Base-by-base conservation (phyloP, 768 basidiomycete species). In the Hygrocybe coccinea region DNA sequence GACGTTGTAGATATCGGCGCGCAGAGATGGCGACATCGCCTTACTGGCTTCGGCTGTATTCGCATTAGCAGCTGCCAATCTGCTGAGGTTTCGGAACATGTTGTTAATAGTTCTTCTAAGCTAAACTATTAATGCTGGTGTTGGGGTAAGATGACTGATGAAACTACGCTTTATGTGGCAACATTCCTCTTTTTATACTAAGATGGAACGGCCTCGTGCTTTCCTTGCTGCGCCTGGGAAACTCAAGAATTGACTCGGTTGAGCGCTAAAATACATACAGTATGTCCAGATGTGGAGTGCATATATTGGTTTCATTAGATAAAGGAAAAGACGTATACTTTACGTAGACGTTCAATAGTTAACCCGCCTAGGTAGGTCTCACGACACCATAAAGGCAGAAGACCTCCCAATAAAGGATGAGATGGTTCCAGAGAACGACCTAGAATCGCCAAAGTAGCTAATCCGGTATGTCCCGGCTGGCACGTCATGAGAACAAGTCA, bases 391-490 rank as follows among this genome's bases (percentile, higher is more conserved):
- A 68, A 90, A 90, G 48, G 72, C 77, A 21, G 80, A 79, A 0
- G 87, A 87, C 15, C 70, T 70, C 17, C 84, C 84, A 22, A 76
- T 77, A 69, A 91, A 90, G 1, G 85, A 63, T 11, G 74, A 75
- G 56, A 89, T 84, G 25, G 75, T 69, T 6, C 89, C 87, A 48
- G 83, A 71, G 44, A 86, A 66, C 1, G 82, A 75, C 71, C 90
- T 91, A n/a, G 82, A 81, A 67, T 91, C 87, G 8, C 88, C 89
- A 58, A 80, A 83, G 67, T 91, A 91, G 48, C 66, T 70, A 25
- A 91, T 68, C 24, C 85, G 85, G 69, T 90, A 91, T 4, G 78
- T 82, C 29, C 89, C 88, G 25, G 80, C 87, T 84, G 62, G 29
- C 8, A 29, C 8, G 59, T 39, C 46, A 57, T 53, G n/a, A 38